phyloP scores from a whole-genome alignment of 129 eudicot genomes.

The Flaveria sonorensis region DNA sequence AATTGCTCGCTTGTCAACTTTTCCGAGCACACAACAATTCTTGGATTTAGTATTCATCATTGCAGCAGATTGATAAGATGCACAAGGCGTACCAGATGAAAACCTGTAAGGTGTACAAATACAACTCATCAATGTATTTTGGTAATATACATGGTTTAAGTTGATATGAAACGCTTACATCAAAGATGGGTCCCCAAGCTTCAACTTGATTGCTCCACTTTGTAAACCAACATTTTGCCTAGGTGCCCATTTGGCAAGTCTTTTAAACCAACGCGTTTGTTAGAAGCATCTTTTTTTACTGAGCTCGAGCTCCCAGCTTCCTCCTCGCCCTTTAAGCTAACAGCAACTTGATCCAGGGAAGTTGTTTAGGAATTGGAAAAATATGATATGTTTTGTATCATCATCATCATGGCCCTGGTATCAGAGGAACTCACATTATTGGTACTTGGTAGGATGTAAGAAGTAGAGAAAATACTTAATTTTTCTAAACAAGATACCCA shows the following conservation, averaged over 20 bases:
- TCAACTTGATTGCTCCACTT: slow-evolving; percentile 71
- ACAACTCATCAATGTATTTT: not conserved
- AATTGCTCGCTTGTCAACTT: slow-evolving; percentile 46
- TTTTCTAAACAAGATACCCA: slow-evolving; percentile 35
- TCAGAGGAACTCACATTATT: not conserved
- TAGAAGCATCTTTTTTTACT: slow-evolving; percentile 29
- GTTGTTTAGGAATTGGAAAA: slow-evolving; percentile 57
- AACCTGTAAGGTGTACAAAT: slow-evolving; percentile 50
- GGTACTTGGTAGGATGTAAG: slow-evolving; percentile 14
- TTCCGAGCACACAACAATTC: slow-evolving; percentile 53
- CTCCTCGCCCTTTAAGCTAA: not conserved
- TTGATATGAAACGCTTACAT: slow-evolving; percentile 45
- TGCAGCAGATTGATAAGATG: slow-evolving; percentile 46
- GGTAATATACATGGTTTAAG: not conserved
- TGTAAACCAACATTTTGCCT: slow-evolving; percentile 85
- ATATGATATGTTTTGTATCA: slow-evolving; percentile 44
- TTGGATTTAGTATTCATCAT: slow-evolving; percentile 45
- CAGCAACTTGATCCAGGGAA: slow-evolving; percentile 41
- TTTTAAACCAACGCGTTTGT: slow-evolving; percentile 38
- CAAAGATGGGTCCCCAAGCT: slow-evolving; percentile 64
- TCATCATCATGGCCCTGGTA: slow-evolving; percentile 41
- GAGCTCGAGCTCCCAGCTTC: slow-evolving; percentile 24
- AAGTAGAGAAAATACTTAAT: not conserved
- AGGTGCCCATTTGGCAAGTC: slow-evolving; percentile 57
- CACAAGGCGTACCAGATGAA: slow-evolving; percentile 46